phyloP scores from a whole-genome alignment of 2,329 filamentous ascomycete species.

The Colletotrichum phormii region DNA sequence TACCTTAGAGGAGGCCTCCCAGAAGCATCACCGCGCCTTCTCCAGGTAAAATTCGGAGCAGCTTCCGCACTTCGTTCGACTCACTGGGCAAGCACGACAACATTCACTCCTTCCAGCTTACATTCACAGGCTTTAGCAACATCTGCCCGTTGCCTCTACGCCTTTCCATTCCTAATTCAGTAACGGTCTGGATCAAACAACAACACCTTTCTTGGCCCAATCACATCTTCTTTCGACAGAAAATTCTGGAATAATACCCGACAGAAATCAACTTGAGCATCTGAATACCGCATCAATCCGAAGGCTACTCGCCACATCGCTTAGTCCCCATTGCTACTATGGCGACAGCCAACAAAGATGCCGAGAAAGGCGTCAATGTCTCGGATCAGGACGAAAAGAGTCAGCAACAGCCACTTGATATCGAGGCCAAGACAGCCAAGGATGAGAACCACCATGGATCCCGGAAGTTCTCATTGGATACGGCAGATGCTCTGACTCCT shows the following conservation, averaged over 20 bases:
- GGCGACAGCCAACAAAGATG: constrained; percentile 14
- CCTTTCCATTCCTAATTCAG: not conserved
- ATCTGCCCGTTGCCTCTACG: not conserved
- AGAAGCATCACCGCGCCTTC: not conserved
- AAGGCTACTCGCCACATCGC: too few species aligned
- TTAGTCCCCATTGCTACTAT: not conserved
- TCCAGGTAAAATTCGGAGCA: not conserved
- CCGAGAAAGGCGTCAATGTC: constrained; percentile 23
- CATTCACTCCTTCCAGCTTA: not conserved
- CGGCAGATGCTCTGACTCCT: constrained; percentile 47
- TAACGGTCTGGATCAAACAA: not conserved
- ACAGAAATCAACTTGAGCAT: not conserved
- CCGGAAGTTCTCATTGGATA: constrained; percentile 40
- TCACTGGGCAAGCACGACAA: not conserved
- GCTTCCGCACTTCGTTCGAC: not conserved
- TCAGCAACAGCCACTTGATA: constrained; percentile 9
- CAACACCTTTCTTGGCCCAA: not conserved
- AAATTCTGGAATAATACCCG: not conserved
- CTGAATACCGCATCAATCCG: not conserved
- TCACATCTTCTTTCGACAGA: not conserved
- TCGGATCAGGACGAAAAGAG: constrained; percentile 2
- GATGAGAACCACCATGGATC: constrained; percentile 17
- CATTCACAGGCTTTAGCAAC: not conserved
- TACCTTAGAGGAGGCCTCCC: not conserved
- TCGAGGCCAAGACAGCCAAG: constrained; percentile 7